These are phyloP conservation scores for Colletotrichum cereale DNA, from an alignment of 2,329 filamentous ascomycete genomes.

Conservation along the genomic window DNA sequence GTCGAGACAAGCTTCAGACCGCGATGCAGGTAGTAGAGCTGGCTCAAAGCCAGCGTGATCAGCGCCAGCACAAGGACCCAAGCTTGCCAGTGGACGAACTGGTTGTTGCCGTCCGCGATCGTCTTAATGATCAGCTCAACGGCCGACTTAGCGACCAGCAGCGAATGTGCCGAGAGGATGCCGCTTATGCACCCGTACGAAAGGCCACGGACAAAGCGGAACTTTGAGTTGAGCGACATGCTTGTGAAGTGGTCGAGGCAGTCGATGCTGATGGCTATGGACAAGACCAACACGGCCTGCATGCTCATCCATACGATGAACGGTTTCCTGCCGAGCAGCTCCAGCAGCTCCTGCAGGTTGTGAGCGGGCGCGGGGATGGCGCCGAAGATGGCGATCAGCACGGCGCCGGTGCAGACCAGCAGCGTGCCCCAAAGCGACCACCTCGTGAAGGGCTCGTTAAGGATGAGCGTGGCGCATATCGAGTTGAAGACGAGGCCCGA, in stretches of 20 bases:
- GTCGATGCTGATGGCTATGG: constrained; percentile 74
- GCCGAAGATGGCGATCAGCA: constrained; percentile 93
- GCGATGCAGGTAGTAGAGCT: constrained; percentile 94
- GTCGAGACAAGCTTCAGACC: constrained; percentile 96
- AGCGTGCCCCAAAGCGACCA: constrained; percentile 93
- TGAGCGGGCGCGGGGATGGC: constrained; percentile 95
- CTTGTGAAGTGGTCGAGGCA: constrained; percentile 64
- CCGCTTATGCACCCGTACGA: constrained; percentile 92
- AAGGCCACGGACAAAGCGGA: constrained; percentile 84
- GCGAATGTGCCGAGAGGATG: constrained; percentile 91
- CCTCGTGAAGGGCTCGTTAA: constrained; percentile 92
- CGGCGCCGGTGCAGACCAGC: constrained; percentile 88
- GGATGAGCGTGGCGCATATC: constrained; percentile 92
- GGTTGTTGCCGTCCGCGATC: constrained; percentile 85
- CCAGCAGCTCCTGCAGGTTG: constrained; percentile 83
- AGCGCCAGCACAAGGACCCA: constrained; percentile 91
- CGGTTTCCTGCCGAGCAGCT: constrained; percentile 76
- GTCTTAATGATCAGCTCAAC: constrained; percentile 93
- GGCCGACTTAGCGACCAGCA: constrained; percentile 94
- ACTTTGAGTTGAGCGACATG: constrained; percentile 71
- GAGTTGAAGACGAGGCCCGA: constrained; percentile 99
- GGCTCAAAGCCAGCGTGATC: constrained; percentile 83
- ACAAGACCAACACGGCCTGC: constrained; percentile 79
- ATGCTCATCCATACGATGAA: constrained; percentile 92
- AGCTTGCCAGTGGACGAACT: constrained; percentile 95